Percentiles rank a stretch among this genome's conserved stretches.
Evolutionary conservation across 2,329 filamentous ascomycete genomes (phyloP).

Genomic region (Daldinia eschscholtzii): DNA sequence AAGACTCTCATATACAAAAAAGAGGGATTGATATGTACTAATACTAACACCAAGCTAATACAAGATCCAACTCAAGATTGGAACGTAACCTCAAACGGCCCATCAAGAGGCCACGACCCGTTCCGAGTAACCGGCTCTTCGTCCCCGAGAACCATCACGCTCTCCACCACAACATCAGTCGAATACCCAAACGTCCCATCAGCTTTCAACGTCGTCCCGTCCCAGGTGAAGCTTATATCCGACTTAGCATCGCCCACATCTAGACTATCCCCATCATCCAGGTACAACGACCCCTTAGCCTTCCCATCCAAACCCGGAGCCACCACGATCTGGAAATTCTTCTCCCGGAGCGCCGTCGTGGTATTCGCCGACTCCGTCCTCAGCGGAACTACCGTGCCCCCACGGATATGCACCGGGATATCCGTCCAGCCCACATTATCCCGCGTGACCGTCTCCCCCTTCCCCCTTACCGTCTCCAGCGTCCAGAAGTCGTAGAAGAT

Average conservation of each 20-base stretch:
- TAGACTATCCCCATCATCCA: slow-evolving; percentile 60
- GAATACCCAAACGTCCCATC: slow-evolving; percentile 42
- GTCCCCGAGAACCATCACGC: slow-evolving; percentile 37
- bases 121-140: slow-evolving; percentile 32
- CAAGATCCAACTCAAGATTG: neutral
- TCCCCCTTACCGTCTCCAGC: slow-evolving; percentile 41
- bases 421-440: slow-evolving; percentile 46
- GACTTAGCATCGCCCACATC: slow-evolving; percentile 40
- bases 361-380: slow-evolving; percentile 64
- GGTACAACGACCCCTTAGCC: slow-evolving; percentile 62
- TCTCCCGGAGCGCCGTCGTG: slow-evolving; percentile 61
- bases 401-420: slow-evolving; percentile 74
- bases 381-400: slow-evolving; percentile 70
- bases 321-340: slow-evolving; percentile 63
- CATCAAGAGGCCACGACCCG: slow-evolving; percentile 40
- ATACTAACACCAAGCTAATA: neutral
- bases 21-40: neutral
- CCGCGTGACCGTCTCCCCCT: slow-evolving; percentile 42
- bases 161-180: slow-evolving; percentile 42
- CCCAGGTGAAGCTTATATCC: slow-evolving; percentile 44
- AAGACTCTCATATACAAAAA: neutral
- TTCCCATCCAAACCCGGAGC: slow-evolving; percentile 62
- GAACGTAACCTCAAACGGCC: slow-evolving; percentile 38
- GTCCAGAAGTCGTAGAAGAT: slow-evolving; percentile 63
- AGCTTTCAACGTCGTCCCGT: slow-evolving; percentile 39